Conservation (phyloP, 371 early-diverging fungal genomes). For the Actinomucor elegans region DNA sequence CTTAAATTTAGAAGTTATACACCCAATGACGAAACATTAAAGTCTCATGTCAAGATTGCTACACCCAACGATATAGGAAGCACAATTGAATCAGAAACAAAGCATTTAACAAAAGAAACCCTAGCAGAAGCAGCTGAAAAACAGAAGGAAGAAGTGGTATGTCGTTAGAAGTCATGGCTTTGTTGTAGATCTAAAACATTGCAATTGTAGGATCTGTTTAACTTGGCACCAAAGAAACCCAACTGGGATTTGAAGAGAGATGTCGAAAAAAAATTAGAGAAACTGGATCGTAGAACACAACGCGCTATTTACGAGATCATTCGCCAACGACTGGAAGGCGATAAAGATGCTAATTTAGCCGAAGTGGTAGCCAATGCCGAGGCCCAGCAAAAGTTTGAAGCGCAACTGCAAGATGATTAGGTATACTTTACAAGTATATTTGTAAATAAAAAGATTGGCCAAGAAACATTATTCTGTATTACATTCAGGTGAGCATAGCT, state of each 20-base stretch:
- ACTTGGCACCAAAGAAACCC: slow-evolving; percentile 81
- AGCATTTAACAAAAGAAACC: slow-evolving; percentile 57
- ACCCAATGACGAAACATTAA: slow-evolving; percentile 53
- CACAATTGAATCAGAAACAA: slow-evolving; percentile 62
- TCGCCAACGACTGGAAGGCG: slow-evolving; percentile 42
- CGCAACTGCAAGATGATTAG: slow-evolving; percentile 15
- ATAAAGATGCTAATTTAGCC: slow-evolving; percentile 30
- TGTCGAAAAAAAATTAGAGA: slow-evolving; percentile 73
- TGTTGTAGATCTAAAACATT: not conserved
- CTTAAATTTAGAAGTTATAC: slow-evolving; percentile 64
- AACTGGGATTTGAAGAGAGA: slow-evolving; percentile 91
- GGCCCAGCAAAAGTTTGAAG: slow-evolving; percentile 35
- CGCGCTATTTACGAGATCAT: slow-evolving; percentile 77
- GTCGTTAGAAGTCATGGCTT: slow-evolving; percentile 7
- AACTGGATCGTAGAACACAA: slow-evolving; percentile 72
- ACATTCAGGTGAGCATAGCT: too few relatives aligned
- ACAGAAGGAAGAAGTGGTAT: slow-evolving; percentile 70
- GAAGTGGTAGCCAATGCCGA: slow-evolving; percentile 45
- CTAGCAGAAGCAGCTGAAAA: slow-evolving; percentile 61
- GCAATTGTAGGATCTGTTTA: slow-evolving; percentile 76
- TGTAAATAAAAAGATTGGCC: slow-evolving; percentile 1
- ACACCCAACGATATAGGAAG: slow-evolving; percentile 46
- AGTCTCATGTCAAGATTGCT: slow-evolving; percentile 45
- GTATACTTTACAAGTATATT: not conserved
- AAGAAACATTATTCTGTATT: too few relatives aligned